phyloP scores from a whole-genome alignment of 495 filamentous ascomycete genomes.

The Talaromyces adpressus region DNA sequence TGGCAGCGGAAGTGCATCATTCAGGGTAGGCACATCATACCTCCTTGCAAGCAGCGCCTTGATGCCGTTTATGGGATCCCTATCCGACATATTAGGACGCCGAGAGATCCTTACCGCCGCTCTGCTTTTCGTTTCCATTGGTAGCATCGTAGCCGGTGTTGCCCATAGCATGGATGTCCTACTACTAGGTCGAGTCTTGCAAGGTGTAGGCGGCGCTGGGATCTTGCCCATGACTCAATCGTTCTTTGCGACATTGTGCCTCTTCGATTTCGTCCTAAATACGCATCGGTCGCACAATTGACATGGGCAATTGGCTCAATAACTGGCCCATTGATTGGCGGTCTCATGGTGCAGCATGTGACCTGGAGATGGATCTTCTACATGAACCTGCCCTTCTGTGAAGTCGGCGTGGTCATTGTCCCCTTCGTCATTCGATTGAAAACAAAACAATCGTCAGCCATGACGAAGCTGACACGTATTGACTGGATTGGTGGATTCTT shows the following conservation, averaged over 20 bases:
- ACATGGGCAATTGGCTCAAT: conserved; percentile 30
- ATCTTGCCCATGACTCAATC: conserved; percentile 21
- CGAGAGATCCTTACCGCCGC: conserved; percentile 39
- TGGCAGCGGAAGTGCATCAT: conserved; percentile 39
- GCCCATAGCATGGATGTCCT: conserved; percentile 14
- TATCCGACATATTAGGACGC: conserved; percentile 44
- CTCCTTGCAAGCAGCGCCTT: conserved; percentile 39
- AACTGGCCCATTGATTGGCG: conserved; percentile 23
- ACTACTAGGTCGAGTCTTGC: conserved; percentile 24
- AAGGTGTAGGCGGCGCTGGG: conserved; percentile 30
- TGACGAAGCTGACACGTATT: conserved; percentile 17
- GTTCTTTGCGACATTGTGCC: conserved; percentile 31
- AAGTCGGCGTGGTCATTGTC: conserved; percentile 19
- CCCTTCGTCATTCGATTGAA: conserved; percentile 16
- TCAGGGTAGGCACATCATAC: conserved; percentile 50
- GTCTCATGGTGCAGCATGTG: conserved; percentile 17
- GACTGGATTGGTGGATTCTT: conserved; percentile 37
- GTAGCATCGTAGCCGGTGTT: conserved; percentile 17
- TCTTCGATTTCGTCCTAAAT: conserved; percentile 26
- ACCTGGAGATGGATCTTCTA: conserved; percentile 31
- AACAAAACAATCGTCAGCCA: conserved; percentile 14
- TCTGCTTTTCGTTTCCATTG: conserved; percentile 21
- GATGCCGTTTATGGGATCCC: conserved; percentile 39
- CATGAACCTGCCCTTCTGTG: conserved; percentile 33
- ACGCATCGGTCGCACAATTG: conserved; percentile 20